A percentile compares a stretch with the other conserved stretches of the same genome.
Evolutionary conservation across 805 yeast genomes (phyloP).

Genomic region (Starmerella cellae): DNA sequence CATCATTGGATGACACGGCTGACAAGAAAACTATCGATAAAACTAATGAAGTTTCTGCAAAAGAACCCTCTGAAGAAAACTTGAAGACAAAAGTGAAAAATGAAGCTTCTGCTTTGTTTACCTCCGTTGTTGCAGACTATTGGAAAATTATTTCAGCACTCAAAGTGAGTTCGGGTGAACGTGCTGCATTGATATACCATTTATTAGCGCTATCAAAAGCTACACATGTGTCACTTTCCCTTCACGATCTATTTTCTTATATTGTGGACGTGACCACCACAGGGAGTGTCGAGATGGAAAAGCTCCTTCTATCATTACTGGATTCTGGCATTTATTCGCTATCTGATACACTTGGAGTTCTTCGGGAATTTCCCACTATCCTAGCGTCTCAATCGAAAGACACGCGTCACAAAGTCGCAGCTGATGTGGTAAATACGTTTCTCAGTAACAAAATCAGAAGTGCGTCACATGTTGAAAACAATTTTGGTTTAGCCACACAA

Average conservation of each 20-base stretch:
- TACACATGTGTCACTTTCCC: not conserved
- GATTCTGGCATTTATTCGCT: conserved; percentile 22
- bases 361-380: conserved; percentile 41
- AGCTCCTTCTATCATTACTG: conserved; percentile 27
- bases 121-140: conserved; percentile 3
- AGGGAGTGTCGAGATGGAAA: conserved; percentile 13
- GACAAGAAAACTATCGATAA: no score
- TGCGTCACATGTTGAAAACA: conserved; percentile 28
- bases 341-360: conserved; percentile 23
- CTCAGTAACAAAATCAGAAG: conserved; percentile 31
- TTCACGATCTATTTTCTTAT: conserved; percentile 3
- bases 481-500: conserved; percentile 36
- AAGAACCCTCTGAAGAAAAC: no score
- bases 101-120: not conserved
- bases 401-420: conserved; percentile 45
- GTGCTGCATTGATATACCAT: conserved; percentile 5
- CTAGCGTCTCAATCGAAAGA: conserved; percentile 39
- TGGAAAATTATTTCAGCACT: conserved; percentile 6
- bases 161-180: conserved; percentile 2
- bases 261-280: conserved; percentile 1
- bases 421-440: conserved; percentile 47
- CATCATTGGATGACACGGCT: no score
- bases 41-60: no score
- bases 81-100: not conserved
- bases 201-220: conserved; percentile 6